Conservation (phyloP, 2,329 filamentous ascomycete species). For the Colletotrichum nymphaeae region DNA sequence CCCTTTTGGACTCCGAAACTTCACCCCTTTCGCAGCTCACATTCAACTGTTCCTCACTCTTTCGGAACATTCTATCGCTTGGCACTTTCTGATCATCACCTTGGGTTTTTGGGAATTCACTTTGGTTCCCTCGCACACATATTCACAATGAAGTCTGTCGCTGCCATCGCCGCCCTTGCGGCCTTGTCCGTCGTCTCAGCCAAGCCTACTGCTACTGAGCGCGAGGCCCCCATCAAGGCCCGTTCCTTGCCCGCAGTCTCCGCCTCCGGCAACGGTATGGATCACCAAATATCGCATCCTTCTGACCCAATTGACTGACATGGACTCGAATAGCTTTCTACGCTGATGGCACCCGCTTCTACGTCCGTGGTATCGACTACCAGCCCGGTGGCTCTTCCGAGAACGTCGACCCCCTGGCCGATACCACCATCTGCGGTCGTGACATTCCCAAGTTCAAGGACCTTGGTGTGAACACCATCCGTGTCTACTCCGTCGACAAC, state of each 20-base stretch:
- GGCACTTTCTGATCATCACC: conserved; percentile 27
- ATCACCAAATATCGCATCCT: not conserved
- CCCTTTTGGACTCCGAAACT: conserved; percentile 20
- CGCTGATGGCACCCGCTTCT: conserved; percentile 64
- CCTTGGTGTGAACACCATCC: conserved; percentile 89
- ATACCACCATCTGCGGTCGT: conserved; percentile 76
- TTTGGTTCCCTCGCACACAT: conserved; percentile 21
- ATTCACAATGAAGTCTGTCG: conserved; percentile 61
- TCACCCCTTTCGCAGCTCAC: conserved; percentile 13
- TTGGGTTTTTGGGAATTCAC: conserved; percentile 16
- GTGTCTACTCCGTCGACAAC: conserved; percentile 95
- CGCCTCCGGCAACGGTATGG: conserved; percentile 67
- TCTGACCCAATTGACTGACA: conserved; percentile 39
- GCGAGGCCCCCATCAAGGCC: conserved; percentile 61
- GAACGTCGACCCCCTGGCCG: conserved; percentile 79
- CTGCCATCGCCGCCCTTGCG: conserved; percentile 60
- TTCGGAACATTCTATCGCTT: conserved; percentile 28
- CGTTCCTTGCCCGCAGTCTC: conserved; percentile 61
- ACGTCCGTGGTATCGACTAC: conserved; percentile 71
- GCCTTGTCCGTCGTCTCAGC: conserved; percentile 57
- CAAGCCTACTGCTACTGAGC: conserved; percentile 61
- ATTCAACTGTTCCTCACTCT: conserved; percentile 13
- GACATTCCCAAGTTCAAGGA: conserved; percentile 86
- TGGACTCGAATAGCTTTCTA: conserved; percentile 63
- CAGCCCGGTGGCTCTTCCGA: conserved; percentile 70